Evolutionary conservation across 768 basidiomycete species (phyloP), one percentile per base, ranked within the genome.

Genomic region (Termitomyces sp.): DNA sequence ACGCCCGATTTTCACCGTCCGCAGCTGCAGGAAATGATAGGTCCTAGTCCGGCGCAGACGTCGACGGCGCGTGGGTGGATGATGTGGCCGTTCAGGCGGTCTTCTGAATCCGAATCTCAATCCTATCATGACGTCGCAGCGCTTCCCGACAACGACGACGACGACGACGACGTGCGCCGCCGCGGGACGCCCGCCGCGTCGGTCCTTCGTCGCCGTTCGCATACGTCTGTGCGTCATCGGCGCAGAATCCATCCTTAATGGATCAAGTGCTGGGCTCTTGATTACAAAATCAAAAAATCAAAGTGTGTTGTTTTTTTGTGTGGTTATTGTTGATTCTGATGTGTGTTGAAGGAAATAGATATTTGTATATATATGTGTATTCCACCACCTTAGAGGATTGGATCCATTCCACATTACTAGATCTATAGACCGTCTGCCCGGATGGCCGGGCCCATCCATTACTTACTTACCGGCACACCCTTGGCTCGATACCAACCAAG

Each of bases 181-280:
- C 55, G 49, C 13, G 61, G 63, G 26, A 60, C 59, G 8, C 56
- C 58, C 16, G 59, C 61, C 3, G 55, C 59, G 2, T 57, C 57
- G 1, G 52, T 57, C 24, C 57, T 63, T 37, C 63, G 65, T 24
- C 60, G 63, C 29, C 58, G 51, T 26, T 55, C 52, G n/a, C n/a
- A n/a, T n/a, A n/a, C n/a, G 16, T 59, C 63, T 43, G 53, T 37
- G n/a, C 62, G 50, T 27, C 64, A 61, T 18, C 48, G 65, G 32
- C 59, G 65, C 52, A 44, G 65, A 50, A 55, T 59, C 12, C 64
- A 63, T 49, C 62, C 64, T 26, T 65, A 50, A 63, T 29, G n/a
- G n/a, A n/a, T n/a, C n/a, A n/a, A n/a, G n/a, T n/a, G n/a, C n/a
- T n/a, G n/a, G n/a, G n/a, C n/a, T n/a, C n/a, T n/a, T n/a, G n/a